Conservation (phyloP, 176 grass and related monocot species). For the Avena atlantica region DNA sequence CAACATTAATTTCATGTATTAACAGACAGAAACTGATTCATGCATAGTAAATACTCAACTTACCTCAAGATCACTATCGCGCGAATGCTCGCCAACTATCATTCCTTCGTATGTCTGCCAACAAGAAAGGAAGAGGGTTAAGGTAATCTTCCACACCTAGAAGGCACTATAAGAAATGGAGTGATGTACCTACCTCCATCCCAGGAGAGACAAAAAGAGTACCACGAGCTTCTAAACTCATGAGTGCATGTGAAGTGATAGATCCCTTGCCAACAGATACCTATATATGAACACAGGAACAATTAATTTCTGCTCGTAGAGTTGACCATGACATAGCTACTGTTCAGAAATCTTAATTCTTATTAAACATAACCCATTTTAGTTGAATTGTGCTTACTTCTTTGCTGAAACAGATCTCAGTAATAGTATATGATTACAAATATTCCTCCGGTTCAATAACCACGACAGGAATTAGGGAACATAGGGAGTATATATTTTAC, state of each 20-base stretch:
- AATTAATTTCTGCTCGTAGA: conserved; percentile 15
- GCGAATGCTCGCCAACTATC: conserved; percentile 96
- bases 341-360: conserved; percentile 20
- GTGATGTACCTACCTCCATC: conserved; percentile 69
- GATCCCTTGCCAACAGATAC: conserved; percentile 83
- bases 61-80: conserved; percentile 98
- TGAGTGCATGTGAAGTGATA: conserved; percentile 90
- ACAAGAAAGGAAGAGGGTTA: conserved; percentile 35
- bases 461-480: no score
- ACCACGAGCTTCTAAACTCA: conserved; percentile 98
- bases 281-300: conserved; percentile 58
- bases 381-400: neutral
- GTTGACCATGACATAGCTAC: conserved; percentile 30
- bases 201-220: conserved; percentile 98
- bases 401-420: conserved; percentile 12
- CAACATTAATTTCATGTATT: conserved; percentile 32
- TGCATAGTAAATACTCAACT: conserved; percentile 45
- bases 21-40: conserved; percentile 5
- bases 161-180: conserved; percentile 36
- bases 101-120: conserved; percentile 92
- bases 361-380: conserved; percentile 23
- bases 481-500: neutral
- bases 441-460: no score
- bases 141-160: neutral
- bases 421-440: neutral